Percentiles rank a stretch among this genome's conserved stretches.
These are phyloP conservation scores for Cairneyella variabilis DNA, from an alignment of 495 filamentous ascomycete genomes.

Conservation along the genomic window DNA sequence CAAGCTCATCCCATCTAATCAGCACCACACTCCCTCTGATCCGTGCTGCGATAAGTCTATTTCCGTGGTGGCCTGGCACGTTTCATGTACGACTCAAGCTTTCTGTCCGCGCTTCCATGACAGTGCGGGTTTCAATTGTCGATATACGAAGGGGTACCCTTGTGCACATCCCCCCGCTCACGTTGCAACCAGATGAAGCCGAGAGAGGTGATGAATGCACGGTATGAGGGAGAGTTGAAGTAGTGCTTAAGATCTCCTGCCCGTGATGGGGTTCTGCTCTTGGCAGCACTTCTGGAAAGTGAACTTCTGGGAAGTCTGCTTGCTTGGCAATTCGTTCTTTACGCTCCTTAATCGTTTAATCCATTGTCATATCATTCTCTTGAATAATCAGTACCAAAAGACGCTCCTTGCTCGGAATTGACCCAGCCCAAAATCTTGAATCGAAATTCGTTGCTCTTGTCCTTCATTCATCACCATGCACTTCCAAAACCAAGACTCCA, in stretches of 20 bases:
- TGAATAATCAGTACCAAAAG: too few relatives aligned
- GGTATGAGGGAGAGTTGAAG: neutral
- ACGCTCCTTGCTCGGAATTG: too few relatives aligned
- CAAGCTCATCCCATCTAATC: too few relatives aligned
- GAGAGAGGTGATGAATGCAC: too few relatives aligned
- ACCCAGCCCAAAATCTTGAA: too few relatives aligned
- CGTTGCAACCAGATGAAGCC: neutral
- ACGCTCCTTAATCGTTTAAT: neutral
- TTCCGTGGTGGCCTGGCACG: neutral
- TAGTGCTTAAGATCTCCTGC: neutral
- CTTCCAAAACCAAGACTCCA: slow-evolving; percentile 4
- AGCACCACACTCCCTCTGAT: too few relatives aligned
- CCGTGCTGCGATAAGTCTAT: too few relatives aligned
- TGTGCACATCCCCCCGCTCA: neutral
- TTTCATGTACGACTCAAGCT: neutral
- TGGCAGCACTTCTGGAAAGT: neutral
- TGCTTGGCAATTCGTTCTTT: neutral
- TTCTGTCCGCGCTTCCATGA: neutral
- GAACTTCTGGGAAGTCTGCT: neutral
- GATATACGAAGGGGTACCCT: too few relatives aligned
- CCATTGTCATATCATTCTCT: neutral
- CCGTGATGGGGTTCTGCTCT: neutral
- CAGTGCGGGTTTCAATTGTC: neutral
- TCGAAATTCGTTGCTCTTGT: too few relatives aligned
- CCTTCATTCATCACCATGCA: slow-evolving; percentile 4